A percentile compares a stretch with the other conserved stretches of the same genome.
These are phyloP conservation scores for Mycena kentingensis DNA, from an alignment of 768 basidiomycete genomes.

Conservation along the genomic window DNA sequence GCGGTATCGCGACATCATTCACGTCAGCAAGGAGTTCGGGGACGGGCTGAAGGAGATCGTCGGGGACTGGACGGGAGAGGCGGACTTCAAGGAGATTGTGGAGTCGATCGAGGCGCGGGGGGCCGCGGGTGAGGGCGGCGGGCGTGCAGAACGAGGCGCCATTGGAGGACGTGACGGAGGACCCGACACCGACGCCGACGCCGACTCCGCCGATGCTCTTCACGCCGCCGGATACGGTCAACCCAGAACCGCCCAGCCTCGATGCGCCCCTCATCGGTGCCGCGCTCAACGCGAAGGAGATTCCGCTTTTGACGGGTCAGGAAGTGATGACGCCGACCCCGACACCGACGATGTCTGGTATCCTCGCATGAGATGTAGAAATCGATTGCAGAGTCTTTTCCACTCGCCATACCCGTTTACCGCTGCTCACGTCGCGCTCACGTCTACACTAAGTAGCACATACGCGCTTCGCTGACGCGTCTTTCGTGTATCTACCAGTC, in stretches of 20 bases:
- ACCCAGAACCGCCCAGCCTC: conserved; percentile 58
- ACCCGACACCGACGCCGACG: conserved; percentile 9
- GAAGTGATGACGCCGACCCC: conserved; percentile 38
- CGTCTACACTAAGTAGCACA: too few species aligned
- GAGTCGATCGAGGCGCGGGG: conserved; percentile 50
- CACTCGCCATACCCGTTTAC: too few species aligned
- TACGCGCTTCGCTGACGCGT: too few species aligned
- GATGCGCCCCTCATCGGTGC: conserved; percentile 44
- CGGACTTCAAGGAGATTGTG: conserved; percentile 59
- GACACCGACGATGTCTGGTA: too few species aligned
- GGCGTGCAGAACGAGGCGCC: not conserved
- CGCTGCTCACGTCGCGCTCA: too few species aligned
- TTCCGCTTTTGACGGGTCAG: conserved; percentile 36
- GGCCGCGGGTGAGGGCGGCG: conserved; percentile 6
- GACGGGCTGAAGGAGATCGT: conserved; percentile 49
- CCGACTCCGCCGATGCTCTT: conserved; percentile 14
- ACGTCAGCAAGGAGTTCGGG: conserved; percentile 63
- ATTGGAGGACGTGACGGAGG: too few species aligned
- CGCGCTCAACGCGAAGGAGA: conserved; percentile 20
- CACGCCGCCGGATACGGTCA: conserved; percentile 58
- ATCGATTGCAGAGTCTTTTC: too few species aligned
- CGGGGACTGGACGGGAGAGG: conserved; percentile 59
- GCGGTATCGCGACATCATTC: conserved; percentile 51
- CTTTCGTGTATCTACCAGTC: too few species aligned
- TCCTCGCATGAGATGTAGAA: too few species aligned